Conservation (phyloP, 345 rosid genomes). For the Linum lewisii region DNA sequence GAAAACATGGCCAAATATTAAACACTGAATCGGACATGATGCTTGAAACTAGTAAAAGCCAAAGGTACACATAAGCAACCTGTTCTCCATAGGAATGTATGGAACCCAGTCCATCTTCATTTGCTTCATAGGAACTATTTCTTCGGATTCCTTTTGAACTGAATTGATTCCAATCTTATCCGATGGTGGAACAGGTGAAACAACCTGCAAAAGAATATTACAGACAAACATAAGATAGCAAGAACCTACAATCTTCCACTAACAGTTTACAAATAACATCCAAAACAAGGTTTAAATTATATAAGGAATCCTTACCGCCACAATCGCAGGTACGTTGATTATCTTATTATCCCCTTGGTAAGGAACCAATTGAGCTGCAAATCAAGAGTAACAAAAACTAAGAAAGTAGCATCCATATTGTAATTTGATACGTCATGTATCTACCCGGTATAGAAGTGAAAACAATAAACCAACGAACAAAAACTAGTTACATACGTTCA, state of each 20-base stretch:
- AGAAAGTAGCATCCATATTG: background rate
- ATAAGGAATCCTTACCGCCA: constrained; percentile 56
- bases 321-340: constrained; percentile 59
- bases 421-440: too few relatives aligned
- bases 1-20: background rate
- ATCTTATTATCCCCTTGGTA: constrained; percentile 41
- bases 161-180: constrained; percentile 95
- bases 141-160: constrained; percentile 92
- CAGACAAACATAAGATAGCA: background rate
- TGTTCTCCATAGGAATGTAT: constrained; percentile 72
- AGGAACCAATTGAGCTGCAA: constrained; percentile 87
- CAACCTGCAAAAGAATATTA: constrained; percentile 41
- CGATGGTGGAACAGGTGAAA: constrained; percentile 88
- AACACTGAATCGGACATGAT: background rate
- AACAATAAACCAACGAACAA: background rate
- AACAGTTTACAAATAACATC: background rate
- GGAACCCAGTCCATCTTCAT: constrained; percentile 99
- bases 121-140: constrained; percentile 92
- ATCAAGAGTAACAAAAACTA: background rate
- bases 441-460: background rate
- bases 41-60: constrained; percentile 7
- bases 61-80: constrained; percentile 32
- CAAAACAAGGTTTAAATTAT: constrained; percentile 1
- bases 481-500: constrained; percentile 57
- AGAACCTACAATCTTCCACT: background rate